Conservation (phyloP, 2,329 filamentous ascomycete genomes). For the Shiraia sp. region DNA sequence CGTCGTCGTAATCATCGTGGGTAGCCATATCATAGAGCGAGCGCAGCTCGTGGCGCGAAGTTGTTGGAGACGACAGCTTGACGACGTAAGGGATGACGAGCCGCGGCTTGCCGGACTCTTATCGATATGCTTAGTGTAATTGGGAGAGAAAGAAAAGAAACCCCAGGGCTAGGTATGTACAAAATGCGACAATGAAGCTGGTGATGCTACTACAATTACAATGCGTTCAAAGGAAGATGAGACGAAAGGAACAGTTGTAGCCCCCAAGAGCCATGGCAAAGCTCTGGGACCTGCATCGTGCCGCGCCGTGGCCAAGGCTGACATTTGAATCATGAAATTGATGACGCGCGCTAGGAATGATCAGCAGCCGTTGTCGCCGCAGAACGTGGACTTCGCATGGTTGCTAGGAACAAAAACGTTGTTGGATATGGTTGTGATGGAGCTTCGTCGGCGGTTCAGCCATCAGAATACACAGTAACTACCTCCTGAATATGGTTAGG, state of each 20-base stretch:
- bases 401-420: too few species aligned
- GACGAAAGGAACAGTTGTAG: not conserved
- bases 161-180: not conserved
- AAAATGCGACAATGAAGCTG: not conserved
- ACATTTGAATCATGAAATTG: constrained; percentile 8
- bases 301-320: constrained; percentile 3
- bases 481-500: too few species aligned
- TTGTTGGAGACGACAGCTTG: constrained; percentile 33
- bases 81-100: constrained; percentile 10
- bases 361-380: constrained; percentile 3
- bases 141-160: not conserved
- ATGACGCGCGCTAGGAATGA: constrained; percentile 3
- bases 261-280: not conserved
- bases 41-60: constrained; percentile 39
- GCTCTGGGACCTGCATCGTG: constrained; percentile 21
- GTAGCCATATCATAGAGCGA: constrained; percentile 31
- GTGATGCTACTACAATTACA: not conserved
- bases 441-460: constrained; percentile 4
- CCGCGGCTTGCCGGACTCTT: constrained; percentile 12
- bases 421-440: not conserved
- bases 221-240: not conserved
- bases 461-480: too few species aligned
- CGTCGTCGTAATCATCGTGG: constrained; percentile 23
- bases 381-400: too few species aligned
- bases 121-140: constrained; percentile 17